phyloP scores from a whole-genome alignment of 441 rosid species.

The Mallotus japonicus region DNA sequence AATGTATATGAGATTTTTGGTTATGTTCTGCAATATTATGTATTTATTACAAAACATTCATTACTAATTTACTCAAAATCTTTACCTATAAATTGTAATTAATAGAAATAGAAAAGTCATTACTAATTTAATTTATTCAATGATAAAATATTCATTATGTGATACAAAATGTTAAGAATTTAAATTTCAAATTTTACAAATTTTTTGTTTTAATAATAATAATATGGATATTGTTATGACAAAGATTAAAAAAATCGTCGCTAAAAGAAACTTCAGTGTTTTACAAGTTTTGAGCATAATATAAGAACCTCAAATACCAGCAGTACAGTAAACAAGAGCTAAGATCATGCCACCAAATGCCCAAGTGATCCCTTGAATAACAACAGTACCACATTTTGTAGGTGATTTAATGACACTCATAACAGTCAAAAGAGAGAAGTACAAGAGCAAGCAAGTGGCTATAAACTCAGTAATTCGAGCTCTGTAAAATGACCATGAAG shows the following conservation, averaged over 20 bases:
- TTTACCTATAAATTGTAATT: no score
- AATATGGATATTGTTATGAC: no score
- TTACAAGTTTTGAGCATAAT: not conserved
- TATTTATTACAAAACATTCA: no score
- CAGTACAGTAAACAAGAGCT: conserved; percentile 89
- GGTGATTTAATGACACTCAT: conserved; percentile 63
- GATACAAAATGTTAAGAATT: no score
- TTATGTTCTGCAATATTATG: no score
- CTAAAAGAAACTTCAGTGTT: not conserved
- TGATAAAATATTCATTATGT: no score
- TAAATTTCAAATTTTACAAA: no score
- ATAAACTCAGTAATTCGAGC: conserved; percentile 88
- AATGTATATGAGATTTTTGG: no score
- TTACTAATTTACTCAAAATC: no score
- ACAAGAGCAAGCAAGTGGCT: conserved; percentile 78
- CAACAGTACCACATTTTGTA: conserved; percentile 65
- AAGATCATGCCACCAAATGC: conserved; percentile 97
- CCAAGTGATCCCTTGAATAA: conserved; percentile 94
- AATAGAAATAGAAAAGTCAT: no score
- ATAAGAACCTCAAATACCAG: conserved; percentile 72
- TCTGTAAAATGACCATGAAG: conserved; percentile 81
- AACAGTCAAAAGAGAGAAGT: conserved; percentile 66
- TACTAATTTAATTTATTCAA: no score
- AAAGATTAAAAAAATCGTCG: not conserved
- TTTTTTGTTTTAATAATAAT: no score